A percentile compares a stretch with the other conserved stretches of the same genome.
phyloP scores from a whole-genome alignment of 345 rosid species.

The Citrus mangshanensis region DNA sequence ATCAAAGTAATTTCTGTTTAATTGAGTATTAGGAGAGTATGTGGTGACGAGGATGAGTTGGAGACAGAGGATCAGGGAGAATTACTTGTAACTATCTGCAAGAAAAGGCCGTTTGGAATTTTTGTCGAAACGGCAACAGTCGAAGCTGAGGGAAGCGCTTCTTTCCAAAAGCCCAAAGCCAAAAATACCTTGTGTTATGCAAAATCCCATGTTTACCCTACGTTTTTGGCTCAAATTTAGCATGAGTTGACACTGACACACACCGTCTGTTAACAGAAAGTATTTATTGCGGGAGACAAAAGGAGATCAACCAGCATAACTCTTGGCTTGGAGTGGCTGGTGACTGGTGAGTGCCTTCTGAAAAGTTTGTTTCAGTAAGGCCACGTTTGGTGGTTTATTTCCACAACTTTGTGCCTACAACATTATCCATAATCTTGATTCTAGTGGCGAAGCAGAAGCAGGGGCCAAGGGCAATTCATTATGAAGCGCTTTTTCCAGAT shows the following conservation, averaged over 20 bases:
- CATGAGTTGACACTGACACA: background rate
- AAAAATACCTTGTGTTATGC: background rate
- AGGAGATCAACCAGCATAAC: background rate
- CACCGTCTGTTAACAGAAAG: background rate
- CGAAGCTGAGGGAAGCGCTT: constrained; percentile 11
- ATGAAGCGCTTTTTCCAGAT: background rate
- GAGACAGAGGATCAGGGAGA: background rate
- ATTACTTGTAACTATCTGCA: background rate
- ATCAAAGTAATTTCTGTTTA: background rate
- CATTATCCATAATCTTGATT: background rate
- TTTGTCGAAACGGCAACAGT: constrained; percentile 4
- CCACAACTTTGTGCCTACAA: background rate
- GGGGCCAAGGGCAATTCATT: background rate
- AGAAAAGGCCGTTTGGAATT: background rate
- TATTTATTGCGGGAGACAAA: background rate
- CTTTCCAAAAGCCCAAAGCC: background rate
- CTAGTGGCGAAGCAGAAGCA: background rate
- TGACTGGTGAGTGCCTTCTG: background rate
- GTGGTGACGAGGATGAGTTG: background rate
- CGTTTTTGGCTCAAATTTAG: background rate
- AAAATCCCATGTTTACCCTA: too few species aligned
- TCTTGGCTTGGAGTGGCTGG: background rate
- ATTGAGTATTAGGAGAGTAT: too few species aligned
- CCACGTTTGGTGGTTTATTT: background rate
- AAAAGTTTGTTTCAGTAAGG: background rate